Base-by-base conservation (phyloP, 345 rosid species). In the Pugionium cornutum region DNA sequence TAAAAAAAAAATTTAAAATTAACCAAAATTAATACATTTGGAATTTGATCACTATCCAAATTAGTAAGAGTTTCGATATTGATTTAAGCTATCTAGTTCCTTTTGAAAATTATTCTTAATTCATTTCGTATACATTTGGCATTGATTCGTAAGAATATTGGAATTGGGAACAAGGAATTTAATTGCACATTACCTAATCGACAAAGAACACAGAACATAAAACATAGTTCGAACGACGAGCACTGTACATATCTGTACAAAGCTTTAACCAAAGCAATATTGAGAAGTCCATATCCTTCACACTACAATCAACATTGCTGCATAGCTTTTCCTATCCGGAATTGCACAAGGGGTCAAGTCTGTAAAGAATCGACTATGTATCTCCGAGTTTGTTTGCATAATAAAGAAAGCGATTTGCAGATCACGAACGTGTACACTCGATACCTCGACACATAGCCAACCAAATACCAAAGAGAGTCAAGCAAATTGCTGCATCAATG, bases 401-500 rank as follows among this genome's bases (percentile, higher is more conserved):
- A 58, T n/a, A 6, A 7, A 31, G 35, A 60, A 28, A 52, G 37
- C 53, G 2, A 7, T n/a, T 35, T 45, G 7, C 40, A 32, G 60
- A 56, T 74, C 56, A 69, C 33, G 74, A 84, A 34, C 33, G 78
- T 32, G 77, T 71, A 76, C 89, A 83, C 28, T 69, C 67, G 31
- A 86, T 74, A 5, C 90, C 92, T 9, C 70, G 28, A 78, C 90
- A 86, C 34, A 90, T 70, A 37, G 72, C 76, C 61, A 91, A 67
- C 97, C 97, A 91, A 70, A 84, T 76, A 65, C 75, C 68, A 63
- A 91, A 80, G 18, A 91, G 77, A 27, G 81, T 65, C 60, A 80
- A 75, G 56, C 96, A 91, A 64, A 91, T 78, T 56, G 81, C 91
- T 1, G 82, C 94, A 77, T 89, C 92, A 61, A 89, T 74, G 8